Percentiles rank a stretch among this genome's conserved stretches.
phyloP scores from a whole-genome alignment of 2,329 filamentous ascomycete species.

The Rutstroemia sp. region DNA sequence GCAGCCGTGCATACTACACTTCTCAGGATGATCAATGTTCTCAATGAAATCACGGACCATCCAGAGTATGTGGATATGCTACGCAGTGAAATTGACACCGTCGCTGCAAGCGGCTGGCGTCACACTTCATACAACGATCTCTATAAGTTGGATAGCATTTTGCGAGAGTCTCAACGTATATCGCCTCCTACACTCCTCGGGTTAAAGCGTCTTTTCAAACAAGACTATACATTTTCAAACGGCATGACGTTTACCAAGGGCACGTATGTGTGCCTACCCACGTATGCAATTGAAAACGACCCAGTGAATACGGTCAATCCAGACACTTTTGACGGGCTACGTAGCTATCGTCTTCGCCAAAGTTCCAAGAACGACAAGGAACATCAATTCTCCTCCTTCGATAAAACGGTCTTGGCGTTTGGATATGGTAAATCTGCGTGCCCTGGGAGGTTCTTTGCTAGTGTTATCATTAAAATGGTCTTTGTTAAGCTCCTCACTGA shows the following conservation, averaged over 20 bases:
- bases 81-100: not conserved
- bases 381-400: not conserved
- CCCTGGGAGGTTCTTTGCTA: not conserved
- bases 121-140: not conserved
- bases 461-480: conserved; percentile 35
- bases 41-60: not conserved
- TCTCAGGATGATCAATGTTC: conserved; percentile 37
- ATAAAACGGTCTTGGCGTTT: not conserved
- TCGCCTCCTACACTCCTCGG: not conserved
- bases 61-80: not conserved
- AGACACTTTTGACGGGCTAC: not conserved
- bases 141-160: not conserved
- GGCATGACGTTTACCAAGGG: not conserved
- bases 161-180: not conserved
- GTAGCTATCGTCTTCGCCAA: not conserved
- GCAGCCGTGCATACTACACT: conserved; percentile 45
- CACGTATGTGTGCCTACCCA: not conserved
- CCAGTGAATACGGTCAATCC: not conserved
- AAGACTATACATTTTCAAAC: not conserved
- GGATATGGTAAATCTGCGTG: not conserved
- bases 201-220: not conserved
- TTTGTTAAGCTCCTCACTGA: conserved; percentile 28
- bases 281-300: not conserved
- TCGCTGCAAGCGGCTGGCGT: not conserved
- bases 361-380: not conserved